Base-by-base conservation (phyloP, 2,329 filamentous ascomycete species). In the Claviceps cyperi region DNA sequence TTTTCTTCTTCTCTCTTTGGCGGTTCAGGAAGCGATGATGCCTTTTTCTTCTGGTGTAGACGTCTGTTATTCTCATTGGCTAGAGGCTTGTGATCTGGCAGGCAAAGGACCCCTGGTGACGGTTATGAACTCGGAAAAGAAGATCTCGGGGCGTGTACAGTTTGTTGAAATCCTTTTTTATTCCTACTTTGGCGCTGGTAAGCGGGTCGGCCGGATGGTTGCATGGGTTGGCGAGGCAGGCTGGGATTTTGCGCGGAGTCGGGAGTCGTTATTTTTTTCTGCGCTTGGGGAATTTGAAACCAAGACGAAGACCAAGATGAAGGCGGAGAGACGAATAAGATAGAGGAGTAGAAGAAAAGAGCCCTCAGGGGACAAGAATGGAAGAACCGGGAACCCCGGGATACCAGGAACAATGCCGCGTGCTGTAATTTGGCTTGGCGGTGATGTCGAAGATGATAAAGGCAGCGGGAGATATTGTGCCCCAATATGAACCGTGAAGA, bases 221-320 rank as follows among this genome's bases (percentile, higher is more conserved):
- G 50, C 39, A 35, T 46, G 54, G 46, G 38, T 45, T 48, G 46
- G 46, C 28, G 28, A 32, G 28, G 28, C 56, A 59, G 56, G 54
- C 54, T 50, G 48, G 53, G 55, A 59, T 61, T 63, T 64, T 65
- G 64, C 64, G 58, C 51, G 64, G 64, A 67, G 64, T 67, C 64
- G 58, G 60, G 62, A 60, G 60, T 63, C 55, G 54, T 32, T 32
- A 32, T 44, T 14, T n/a, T n/a, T 41, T 41, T 28, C 41, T n/a
- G 4, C 41, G 13, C 21, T 43, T 14, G 41, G 14, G 4, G 14
- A 21, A 22, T 43, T 15, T 32, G 22, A 19, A 22, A 19, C 1
- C 4, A 9, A 43, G 21, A 22, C 56, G 49, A 55, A 47, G 57
- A 55, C 52, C 58, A 58, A 57, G 58, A 58, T 51, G 57, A 55